phyloP scores from a whole-genome alignment of 2,329 filamentous ascomycete species.

The Verruconis gallopava region DNA sequence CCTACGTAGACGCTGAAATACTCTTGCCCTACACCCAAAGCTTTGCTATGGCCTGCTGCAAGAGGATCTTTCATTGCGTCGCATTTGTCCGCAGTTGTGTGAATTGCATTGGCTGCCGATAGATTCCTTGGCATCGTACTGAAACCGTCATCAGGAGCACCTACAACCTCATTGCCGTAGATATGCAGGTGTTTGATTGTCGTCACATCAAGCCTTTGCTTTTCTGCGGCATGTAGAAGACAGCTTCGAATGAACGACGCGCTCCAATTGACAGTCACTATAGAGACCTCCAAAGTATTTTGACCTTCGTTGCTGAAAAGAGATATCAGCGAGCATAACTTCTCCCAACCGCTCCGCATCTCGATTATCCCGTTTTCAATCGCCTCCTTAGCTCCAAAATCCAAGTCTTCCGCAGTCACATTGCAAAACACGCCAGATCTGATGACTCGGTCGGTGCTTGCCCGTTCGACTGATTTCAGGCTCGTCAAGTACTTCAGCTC shows the following conservation, averaged over 20 bases:
- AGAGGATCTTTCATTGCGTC: neutral
- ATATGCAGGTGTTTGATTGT: no score
- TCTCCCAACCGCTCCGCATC: slow-evolving; percentile 25
- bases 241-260: slow-evolving; percentile 24
- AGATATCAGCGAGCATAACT: slow-evolving; percentile 15
- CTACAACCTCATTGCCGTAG: no score
- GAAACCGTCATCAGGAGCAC: no score
- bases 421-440: slow-evolving; percentile 27
- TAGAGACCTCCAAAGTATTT: slow-evolving; percentile 2
- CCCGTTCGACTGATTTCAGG: slow-evolving; percentile 25
- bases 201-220: no score
- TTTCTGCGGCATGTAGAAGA: no score
- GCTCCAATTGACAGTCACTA: slow-evolving; percentile 32
- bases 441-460: slow-evolving; percentile 28
- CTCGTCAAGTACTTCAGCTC: slow-evolving; percentile 27
- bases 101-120: neutral
- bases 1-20: slow-evolving; percentile 31
- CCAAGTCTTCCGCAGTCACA: slow-evolving; percentile 21
- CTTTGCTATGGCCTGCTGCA: slow-evolving; percentile 9
- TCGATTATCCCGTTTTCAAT: slow-evolving; percentile 20
- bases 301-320: slow-evolving; percentile 14
- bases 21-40: neutral
- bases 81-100: neutral
- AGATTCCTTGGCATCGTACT: no score
- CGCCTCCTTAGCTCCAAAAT: slow-evolving; percentile 16